Percentiles rank a stretch among this genome's conserved stretches.
Evolutionary conservation across 352 stramenopile species (phyloP).

Genomic region (Pilasporangium apinafurcum): DNA sequence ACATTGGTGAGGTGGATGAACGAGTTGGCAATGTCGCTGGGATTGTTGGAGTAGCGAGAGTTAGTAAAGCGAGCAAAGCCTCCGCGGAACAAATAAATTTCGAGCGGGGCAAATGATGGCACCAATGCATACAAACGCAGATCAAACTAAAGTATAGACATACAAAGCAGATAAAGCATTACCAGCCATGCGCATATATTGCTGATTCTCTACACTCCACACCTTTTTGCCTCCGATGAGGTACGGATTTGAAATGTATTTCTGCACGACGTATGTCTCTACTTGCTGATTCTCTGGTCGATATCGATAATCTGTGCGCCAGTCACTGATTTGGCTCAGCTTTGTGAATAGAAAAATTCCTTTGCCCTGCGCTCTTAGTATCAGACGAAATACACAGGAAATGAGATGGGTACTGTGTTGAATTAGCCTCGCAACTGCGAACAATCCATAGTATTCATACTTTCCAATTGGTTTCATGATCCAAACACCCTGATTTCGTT

Average conservation of each 20-base stretch:
- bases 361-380: slow-evolving; percentile 70
- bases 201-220: no score
- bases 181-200: no score
- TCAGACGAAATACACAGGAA: not conserved
- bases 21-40: slow-evolving; percentile 85
- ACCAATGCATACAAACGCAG: slow-evolving; percentile 91
- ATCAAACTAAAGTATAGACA: slow-evolving; percentile 66
- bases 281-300: slow-evolving; percentile 72
- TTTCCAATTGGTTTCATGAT: slow-evolving; percentile 97
- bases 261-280: slow-evolving; percentile 92
- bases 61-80: slow-evolving; percentile 91
- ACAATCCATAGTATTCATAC: no score
- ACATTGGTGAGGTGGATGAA: slow-evolving; percentile 95
- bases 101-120: slow-evolving; percentile 87
- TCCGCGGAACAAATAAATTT: slow-evolving; percentile 89
- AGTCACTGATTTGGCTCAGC: slow-evolving; percentile 91
- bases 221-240: slow-evolving; percentile 92
- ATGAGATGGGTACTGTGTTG: not conserved
- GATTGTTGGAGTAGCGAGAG: slow-evolving; percentile 86
- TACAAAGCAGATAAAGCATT: not conserved
- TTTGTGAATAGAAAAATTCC: slow-evolving; percentile 95
- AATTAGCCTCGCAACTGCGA: not conserved
- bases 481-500: slow-evolving; percentile 88
- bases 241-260: slow-evolving; percentile 92
- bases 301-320: slow-evolving; percentile 87